A percentile compares a stretch with the other conserved stretches of the same genome.
phyloP scores from a whole-genome alignment of 345 rosid species.

The Populus alba region DNA sequence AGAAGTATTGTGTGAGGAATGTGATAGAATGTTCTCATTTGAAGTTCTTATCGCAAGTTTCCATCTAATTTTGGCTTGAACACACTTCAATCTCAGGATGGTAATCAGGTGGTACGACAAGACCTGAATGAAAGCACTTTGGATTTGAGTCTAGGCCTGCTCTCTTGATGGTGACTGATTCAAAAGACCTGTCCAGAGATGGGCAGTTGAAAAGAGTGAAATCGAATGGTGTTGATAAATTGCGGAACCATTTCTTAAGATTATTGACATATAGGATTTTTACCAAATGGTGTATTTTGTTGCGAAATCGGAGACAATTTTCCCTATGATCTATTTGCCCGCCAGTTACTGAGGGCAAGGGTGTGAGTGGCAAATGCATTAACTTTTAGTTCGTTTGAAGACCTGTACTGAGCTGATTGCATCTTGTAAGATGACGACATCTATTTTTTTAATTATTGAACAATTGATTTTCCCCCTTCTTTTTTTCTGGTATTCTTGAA shows the following conservation, averaged over 20 bases:
- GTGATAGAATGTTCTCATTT: no score
- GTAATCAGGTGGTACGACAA: constrained; percentile 56
- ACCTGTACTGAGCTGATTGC: constrained; percentile 17
- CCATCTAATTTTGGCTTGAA: constrained; percentile 19
- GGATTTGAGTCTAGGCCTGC: constrained; percentile 66
- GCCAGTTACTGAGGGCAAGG: neutral
- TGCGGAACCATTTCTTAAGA: constrained; percentile 6
- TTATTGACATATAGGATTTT: constrained; percentile 14
- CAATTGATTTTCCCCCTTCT: neutral
- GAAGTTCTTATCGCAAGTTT: neutral
- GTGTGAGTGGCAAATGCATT: constrained; percentile 16
- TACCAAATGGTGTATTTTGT: constrained; percentile 11
- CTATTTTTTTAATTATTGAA: constrained; percentile 13
- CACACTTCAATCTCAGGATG: constrained; percentile 43
- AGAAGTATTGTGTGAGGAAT: no score
- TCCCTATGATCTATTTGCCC: constrained; percentile 11
- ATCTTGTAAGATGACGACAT: constrained; percentile 16
- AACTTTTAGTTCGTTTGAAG: constrained; percentile 19
- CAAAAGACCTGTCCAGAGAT: constrained; percentile 27
- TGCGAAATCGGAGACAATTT: constrained; percentile 24
- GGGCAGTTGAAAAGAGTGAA: constrained; percentile 29
- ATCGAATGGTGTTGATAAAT: constrained; percentile 6
- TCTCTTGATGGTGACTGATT: constrained; percentile 43
- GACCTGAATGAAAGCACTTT: constrained; percentile 84
- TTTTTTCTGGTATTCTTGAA: neutral